Evolutionary conservation across 805 yeast genomes (phyloP).

Genomic region (Metschnikowia shivogae): DNA sequence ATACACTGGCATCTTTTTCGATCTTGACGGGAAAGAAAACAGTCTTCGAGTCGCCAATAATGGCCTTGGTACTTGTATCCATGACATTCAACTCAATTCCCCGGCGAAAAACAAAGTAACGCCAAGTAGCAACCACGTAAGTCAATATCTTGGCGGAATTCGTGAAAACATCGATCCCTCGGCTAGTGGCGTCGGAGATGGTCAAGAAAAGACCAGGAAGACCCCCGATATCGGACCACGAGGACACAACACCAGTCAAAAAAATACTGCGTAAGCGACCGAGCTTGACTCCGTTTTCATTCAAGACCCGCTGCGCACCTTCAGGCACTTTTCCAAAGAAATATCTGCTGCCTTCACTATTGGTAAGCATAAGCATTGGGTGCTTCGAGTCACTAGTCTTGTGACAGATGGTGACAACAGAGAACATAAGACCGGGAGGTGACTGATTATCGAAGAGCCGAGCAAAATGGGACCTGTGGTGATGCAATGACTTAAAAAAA

Average conservation of each 20-base stretch:
- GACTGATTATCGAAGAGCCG: slow-evolving; percentile 5
- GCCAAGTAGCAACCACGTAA: slow-evolving; percentile 74
- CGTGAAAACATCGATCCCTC: slow-evolving; percentile 50
- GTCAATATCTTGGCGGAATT: slow-evolving; percentile 29
- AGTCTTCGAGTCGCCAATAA: slow-evolving; percentile 35
- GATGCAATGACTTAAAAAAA: slow-evolving; percentile 9
- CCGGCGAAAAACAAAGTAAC: slow-evolving; percentile 78
- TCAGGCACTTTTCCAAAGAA: slow-evolving; percentile 80
- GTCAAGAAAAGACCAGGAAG: slow-evolving; percentile 86
- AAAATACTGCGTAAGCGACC: slow-evolving; percentile 62
- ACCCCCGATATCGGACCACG: slow-evolving; percentile 86
- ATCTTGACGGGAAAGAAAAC: slow-evolving; percentile 37
- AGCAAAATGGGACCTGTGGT: slow-evolving; percentile 7
- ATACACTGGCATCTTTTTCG: slow-evolving; percentile 3
- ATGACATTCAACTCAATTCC: slow-evolving; percentile 50
- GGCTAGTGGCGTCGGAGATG: slow-evolving; percentile 70
- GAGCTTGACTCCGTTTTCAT: slow-evolving; percentile 54
- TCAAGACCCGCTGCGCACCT: slow-evolving; percentile 76
- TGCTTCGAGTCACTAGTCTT: slow-evolving; percentile 50
- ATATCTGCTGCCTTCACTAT: slow-evolving; percentile 50
- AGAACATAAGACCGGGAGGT: slow-evolving; percentile 36
- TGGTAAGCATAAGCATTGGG: slow-evolving; percentile 52
- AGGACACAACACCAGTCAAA: slow-evolving; percentile 63
- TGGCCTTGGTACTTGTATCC: slow-evolving; percentile 27
- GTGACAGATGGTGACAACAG: slow-evolving; percentile 51